A percentile compares a stretch with the other conserved stretches of the same genome.
phyloP scores from a whole-genome alignment of 2,329 filamentous ascomycete genomes.

The Fusarium solani-melongenae region DNA sequence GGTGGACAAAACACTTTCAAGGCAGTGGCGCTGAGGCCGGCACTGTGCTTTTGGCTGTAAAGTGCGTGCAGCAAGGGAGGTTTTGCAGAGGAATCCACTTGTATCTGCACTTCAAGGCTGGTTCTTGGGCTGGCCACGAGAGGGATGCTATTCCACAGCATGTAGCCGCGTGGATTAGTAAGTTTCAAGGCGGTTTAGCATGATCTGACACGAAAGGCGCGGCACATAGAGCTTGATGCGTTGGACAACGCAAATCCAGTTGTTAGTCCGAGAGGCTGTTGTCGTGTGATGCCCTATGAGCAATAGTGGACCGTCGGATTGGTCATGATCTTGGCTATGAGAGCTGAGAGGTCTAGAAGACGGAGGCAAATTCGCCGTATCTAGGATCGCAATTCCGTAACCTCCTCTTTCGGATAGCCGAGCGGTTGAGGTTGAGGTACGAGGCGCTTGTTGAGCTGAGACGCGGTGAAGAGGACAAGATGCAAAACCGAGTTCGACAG shows the following conservation, averaged over 20 bases:
- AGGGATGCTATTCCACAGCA: constrained; percentile 11
- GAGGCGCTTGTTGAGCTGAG: constrained; percentile 38
- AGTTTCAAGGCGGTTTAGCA: neutral
- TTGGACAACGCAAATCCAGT: constrained; percentile 7
- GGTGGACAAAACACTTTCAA: constrained; percentile 5
- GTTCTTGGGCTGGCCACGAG: neutral
- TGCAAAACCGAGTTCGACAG: constrained; percentile 20
- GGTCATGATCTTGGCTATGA: constrained; percentile 1
- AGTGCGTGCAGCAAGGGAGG: constrained; percentile 39
- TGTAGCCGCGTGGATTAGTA: neutral
- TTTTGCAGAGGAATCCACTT: constrained; percentile 35
- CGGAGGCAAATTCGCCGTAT: constrained; percentile 28
- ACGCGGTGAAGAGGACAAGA: constrained; percentile 14
- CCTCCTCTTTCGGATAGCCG: constrained; percentile 30
- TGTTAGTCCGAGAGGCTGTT: constrained; percentile 10
- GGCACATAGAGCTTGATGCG: neutral
- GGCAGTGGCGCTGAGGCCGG: constrained; percentile 28
- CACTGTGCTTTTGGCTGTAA: constrained; percentile 20
- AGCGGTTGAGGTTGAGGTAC: constrained; percentile 32
- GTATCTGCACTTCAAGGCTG: constrained; percentile 24
- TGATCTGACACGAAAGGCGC: neutral
- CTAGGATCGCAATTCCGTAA: constrained; percentile 20
- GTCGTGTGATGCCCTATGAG: constrained; percentile 6
- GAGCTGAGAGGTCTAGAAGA: constrained; percentile 13
- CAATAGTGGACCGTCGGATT: neutral